These are phyloP conservation scores for Vigna mungo DNA, from an alignment of 306 rosid genomes.

Conservation along the genomic window DNA sequence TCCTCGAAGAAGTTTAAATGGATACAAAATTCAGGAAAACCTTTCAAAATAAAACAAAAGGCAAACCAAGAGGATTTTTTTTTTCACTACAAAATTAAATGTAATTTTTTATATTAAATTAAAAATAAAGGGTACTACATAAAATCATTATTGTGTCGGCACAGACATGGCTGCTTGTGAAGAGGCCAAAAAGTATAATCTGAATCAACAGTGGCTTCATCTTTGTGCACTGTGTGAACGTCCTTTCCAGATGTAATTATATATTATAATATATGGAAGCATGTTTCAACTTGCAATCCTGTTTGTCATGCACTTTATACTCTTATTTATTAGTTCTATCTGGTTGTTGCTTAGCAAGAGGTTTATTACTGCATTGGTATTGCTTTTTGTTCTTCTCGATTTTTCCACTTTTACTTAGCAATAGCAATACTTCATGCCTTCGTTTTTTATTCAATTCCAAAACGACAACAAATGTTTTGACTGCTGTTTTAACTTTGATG, in stretches of 20 bases:
- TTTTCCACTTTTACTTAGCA: background rate
- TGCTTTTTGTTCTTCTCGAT: background rate
- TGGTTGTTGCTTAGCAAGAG: conserved; percentile 7
- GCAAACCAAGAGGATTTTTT: background rate
- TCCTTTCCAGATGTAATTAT: conserved; percentile 17
- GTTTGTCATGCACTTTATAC: conserved; percentile 1
- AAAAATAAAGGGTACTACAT: background rate
- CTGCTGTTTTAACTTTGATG: background rate
- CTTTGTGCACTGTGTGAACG: background rate
- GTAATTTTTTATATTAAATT: background rate
- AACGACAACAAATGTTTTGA: background rate
- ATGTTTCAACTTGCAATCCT: conserved; percentile 1
- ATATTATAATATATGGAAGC: background rate
- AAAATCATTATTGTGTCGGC: background rate
- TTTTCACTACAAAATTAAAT: background rate
- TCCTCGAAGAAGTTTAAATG: background rate
- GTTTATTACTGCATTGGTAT: background rate
- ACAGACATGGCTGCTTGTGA: background rate
- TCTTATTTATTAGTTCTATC: conserved; percentile 1
- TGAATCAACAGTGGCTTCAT: background rate
- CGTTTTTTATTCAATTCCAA: background rate
- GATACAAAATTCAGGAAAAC: background rate
- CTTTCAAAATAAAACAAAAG: too few relatives aligned
- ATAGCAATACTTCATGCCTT: background rate
- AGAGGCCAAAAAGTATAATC: conserved; percentile 1